phyloP scores from a whole-genome alignment of 495 filamentous ascomycete genomes.

The Massariosphaeria phaeospora region DNA sequence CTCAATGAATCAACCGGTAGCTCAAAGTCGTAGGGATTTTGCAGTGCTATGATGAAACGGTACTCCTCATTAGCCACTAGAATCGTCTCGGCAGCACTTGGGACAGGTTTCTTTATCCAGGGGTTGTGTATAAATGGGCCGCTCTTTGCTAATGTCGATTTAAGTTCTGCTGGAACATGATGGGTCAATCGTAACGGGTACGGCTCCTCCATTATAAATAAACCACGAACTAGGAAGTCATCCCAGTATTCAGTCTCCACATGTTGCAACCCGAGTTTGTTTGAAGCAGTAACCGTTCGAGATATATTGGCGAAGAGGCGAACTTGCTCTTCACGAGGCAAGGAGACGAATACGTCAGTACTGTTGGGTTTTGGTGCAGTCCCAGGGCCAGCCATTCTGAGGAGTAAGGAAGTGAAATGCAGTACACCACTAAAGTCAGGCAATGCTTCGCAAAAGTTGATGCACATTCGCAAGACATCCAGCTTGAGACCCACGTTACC shows the following conservation, averaged over 20 bases:
- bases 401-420: slow-evolving; percentile 73
- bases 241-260: slow-evolving; percentile 91
- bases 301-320: slow-evolving; percentile 75
- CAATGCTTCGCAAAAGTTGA: slow-evolving; percentile 86
- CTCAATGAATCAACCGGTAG: slow-evolving; percentile 76
- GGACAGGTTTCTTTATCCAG: slow-evolving; percentile 63
- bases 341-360: slow-evolving; percentile 56
- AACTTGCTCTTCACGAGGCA: slow-evolving; percentile 78
- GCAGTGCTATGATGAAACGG: slow-evolving; percentile 72
- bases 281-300: slow-evolving; percentile 70
- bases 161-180: slow-evolving; percentile 64
- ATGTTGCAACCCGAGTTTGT: slow-evolving; percentile 62
- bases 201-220: slow-evolving; percentile 58
- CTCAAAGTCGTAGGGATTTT: slow-evolving; percentile 93
- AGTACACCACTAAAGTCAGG: slow-evolving; percentile 87
- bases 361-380: slow-evolving; percentile 63
- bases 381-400: slow-evolving; percentile 75
- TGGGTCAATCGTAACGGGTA: slow-evolving; percentile 58
- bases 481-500: slow-evolving; percentile 70
- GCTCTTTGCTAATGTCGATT: slow-evolving; percentile 42
- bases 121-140: slow-evolving; percentile 93
- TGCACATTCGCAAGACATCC: slow-evolving; percentile 76
- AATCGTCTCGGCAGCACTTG: slow-evolving; percentile 55
- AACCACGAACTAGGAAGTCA: slow-evolving; percentile 80
- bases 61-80: slow-evolving; percentile 73